Base-by-base conservation (phyloP, 331 rosid species). In the Prunus yedoensis region DNA sequence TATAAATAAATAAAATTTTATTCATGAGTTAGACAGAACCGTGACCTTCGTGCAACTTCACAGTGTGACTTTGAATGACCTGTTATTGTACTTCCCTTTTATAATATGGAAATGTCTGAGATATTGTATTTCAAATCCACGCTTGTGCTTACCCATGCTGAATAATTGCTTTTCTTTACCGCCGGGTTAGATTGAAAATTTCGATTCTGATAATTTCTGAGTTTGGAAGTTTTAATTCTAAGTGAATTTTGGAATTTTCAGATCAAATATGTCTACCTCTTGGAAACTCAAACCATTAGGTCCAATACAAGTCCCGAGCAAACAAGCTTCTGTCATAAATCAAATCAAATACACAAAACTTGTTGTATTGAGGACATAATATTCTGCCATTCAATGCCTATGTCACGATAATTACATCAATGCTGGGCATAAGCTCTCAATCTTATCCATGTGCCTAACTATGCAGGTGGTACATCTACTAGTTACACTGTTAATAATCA, bases 361-460 rank as follows among this genome's bases (percentile, higher is more conserved):
- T 23, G 15, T 57, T 41, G 32, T 58, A 20, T 25, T 58, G 57
- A 73, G 30, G 76, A 3, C 68, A 59, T 10, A 38, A 53, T 51
- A 20, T 57, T 52, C 53, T 52, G 49, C 18, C 65, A 70, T 38
- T 30, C 15, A 52, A 41, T 61, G 68, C 85, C 85, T 79, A 81
- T 21, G 68, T 87, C 76, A 64, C 79, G 76, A 80, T 83, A 82
- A 64, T 80, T 84, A 84, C 90, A 85, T 38, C 74, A 80, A 52
- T 49, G 69, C 76, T 74, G 67, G 77, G 70, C 71, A 75, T 51
- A 54, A 57, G 45, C 68, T 63, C 68, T 62, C 79, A 11, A 54
- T 71, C 75, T 25, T 47, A 60, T 63, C 52, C 75, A 64, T 23
- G 58, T 57, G 59, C 67, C 57, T 47, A 27, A 46, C 75, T 7